These are phyloP conservation scores for Cercis canadensis DNA, from an alignment of 306 rosid genomes.

Conservation along the genomic window DNA sequence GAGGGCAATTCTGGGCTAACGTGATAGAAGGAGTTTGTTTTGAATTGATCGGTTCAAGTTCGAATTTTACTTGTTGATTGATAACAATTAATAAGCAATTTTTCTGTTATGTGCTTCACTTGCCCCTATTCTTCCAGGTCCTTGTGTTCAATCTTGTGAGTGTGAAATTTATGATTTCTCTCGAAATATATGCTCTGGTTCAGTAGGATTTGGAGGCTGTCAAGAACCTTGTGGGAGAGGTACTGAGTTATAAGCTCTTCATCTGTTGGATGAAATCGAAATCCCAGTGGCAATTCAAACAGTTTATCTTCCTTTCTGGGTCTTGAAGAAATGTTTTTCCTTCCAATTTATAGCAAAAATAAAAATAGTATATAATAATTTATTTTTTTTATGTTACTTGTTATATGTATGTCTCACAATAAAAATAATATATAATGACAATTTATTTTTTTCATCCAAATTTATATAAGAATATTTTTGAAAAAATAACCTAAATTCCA, in stretches of 20 bases:
- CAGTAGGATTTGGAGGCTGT: slow-evolving; percentile 57
- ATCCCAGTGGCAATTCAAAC: slow-evolving; percentile 82
- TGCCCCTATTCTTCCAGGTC: slow-evolving; percentile 81
- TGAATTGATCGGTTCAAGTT: slow-evolving; percentile 70
- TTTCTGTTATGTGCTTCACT: slow-evolving; percentile 60
- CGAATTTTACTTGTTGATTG: slow-evolving; percentile 80
- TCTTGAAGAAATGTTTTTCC: slow-evolving; percentile 44
- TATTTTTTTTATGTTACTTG: too few species aligned
- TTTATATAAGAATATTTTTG: too few species aligned
- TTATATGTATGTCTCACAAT: too few species aligned
- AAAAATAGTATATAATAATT: too few species aligned
- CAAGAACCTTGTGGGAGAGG: slow-evolving; percentile 68
- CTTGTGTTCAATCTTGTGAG: slow-evolving; percentile 65
- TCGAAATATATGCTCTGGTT: slow-evolving; percentile 57
- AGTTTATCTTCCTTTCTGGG: slow-evolving; percentile 40
- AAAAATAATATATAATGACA: too few species aligned
- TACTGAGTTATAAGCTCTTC: slow-evolving; percentile 86
- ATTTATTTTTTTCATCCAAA: too few species aligned
- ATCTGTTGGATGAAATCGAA: slow-evolving; percentile 91
- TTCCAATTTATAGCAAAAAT: too few species aligned
- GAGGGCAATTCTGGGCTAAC: slow-evolving; percentile 44
- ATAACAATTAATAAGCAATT: slow-evolving; percentile 40
- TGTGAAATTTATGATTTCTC: slow-evolving; percentile 60
- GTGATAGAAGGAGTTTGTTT: slow-evolving; percentile 44
- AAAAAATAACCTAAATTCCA: too few species aligned